Evolutionary conservation across 2,329 filamentous ascomycete genomes (phyloP), one percentile per base, ranked within the genome.

Genomic region (Periconia macrospinosa): DNA sequence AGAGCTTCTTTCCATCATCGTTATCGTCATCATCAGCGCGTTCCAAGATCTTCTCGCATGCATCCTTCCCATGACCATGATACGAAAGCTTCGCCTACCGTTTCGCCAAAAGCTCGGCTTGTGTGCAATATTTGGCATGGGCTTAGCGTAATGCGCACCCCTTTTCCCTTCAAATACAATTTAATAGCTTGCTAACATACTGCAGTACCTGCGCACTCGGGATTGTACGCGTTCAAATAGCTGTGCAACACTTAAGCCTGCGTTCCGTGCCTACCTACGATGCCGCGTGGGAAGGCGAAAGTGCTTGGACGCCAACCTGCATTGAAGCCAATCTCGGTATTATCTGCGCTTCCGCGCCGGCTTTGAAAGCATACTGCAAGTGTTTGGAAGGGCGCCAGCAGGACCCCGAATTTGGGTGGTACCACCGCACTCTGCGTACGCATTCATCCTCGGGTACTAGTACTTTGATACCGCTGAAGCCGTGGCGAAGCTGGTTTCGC

Each of bases 31-130:
- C 6, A 52, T 61, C 42, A 59, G 56, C 45, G 54, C 57, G 2
- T 30, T 47, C 3, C 58, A 61, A 47, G 58, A 62, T 30, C 54
- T 57, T 35, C 42, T 62, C 17, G 58, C 52, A 17, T 62, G 60
- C 33, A 47, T 56, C 27, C 30, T 61, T 11, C 60, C 59, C n/a
- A 53, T 57, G 43, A 49, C 57, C 41, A 46, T 61, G 3, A 49
- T 63, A 13, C 45, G 30, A 44, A 60, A 61, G 23, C 41, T 61
- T 14, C 53, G 54, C 10, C 48, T 61, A 10, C 59, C 58, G n/a
- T 23, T 48, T 15, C 27, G 47, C 10, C 57, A 61, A 45, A 63
- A 63, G 43, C 6, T 58, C 3, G 60, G 47, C 14, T 46, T 62
- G 23, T 23, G 46, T 13, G 51, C 33, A 20, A 45, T 59, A 8